These are phyloP conservation scores for Verbascum thapsus DNA, from an alignment of 257 asterid species.

Conservation along the genomic window DNA sequence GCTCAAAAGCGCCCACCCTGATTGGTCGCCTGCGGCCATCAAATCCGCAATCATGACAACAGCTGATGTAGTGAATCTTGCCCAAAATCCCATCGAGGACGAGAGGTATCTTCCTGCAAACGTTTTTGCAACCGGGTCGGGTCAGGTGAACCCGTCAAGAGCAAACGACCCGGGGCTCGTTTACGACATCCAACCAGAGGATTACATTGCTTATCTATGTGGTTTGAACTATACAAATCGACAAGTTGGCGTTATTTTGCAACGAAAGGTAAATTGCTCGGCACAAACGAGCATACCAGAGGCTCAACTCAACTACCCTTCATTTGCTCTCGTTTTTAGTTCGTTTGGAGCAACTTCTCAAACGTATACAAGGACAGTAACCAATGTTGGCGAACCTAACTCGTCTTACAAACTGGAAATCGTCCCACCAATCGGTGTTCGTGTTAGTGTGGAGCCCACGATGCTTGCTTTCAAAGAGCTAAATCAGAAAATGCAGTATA, in stretches of 20 bases:
- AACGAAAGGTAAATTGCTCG: slow-evolving; percentile 33
- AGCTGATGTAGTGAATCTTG: slow-evolving; percentile 38
- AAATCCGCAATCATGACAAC: slow-evolving; percentile 56
- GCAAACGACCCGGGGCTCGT: slow-evolving; percentile 55
- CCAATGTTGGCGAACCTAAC: slow-evolving; percentile 40
- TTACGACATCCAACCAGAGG: slow-evolving; percentile 39
- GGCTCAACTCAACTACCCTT: slow-evolving; percentile 47
- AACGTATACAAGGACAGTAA: slow-evolving; percentile 40
- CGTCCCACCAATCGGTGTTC: slow-evolving; percentile 32
- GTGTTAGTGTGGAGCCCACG: slow-evolving; percentile 33
- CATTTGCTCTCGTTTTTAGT: slow-evolving; percentile 33
- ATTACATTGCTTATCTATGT: slow-evolving; percentile 47
- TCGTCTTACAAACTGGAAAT: slow-evolving; percentile 34
- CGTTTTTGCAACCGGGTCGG: slow-evolving; percentile 45
- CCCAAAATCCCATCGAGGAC: slow-evolving; percentile 32
- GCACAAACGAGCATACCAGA: slow-evolving; percentile 30
- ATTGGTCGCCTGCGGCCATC: slow-evolving; percentile 53
- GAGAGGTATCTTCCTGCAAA: slow-evolving; percentile 33
- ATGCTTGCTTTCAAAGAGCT: slow-evolving; percentile 26
- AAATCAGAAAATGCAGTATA: slow-evolving; percentile 36
- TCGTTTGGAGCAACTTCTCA: slow-evolving; percentile 24
- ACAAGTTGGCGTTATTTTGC: slow-evolving; percentile 24
- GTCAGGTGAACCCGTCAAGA: slow-evolving; percentile 47
- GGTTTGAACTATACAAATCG: slow-evolving; percentile 44
- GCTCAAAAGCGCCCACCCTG: slow-evolving; percentile 44